These are phyloP conservation scores for Starmerella bombi DNA, from an alignment of 805 yeast species.

Conservation along the genomic window DNA sequence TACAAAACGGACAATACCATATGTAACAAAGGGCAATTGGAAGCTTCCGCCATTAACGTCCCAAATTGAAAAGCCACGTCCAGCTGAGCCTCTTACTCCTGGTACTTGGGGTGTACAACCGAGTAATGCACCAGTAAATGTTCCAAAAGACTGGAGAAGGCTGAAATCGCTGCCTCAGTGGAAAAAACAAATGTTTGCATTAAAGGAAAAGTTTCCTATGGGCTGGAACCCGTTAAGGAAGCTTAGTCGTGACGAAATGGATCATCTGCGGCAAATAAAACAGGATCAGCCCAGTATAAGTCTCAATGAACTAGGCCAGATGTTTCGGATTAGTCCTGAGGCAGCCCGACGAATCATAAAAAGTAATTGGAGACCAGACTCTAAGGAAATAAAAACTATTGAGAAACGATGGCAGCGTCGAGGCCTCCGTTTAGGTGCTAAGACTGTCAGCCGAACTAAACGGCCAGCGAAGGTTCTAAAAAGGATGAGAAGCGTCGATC, in stretches of 20 bases:
- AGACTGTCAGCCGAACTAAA: background rate
- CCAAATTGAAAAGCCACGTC: conserved; percentile 14
- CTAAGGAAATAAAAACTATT: conserved; percentile 36
- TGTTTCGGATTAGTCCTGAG: conserved; percentile 65
- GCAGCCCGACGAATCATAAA: conserved; percentile 66
- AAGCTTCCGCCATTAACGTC: too few species aligned
- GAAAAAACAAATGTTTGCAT: conserved; percentile 53
- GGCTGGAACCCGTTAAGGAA: conserved; percentile 57
- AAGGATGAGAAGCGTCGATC: conserved; percentile 7
- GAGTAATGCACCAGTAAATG: conserved; percentile 18
- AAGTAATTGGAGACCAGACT: conserved; percentile 61
- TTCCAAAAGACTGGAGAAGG: conserved; percentile 38
- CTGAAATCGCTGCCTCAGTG: conserved; percentile 43
- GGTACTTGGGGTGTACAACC: background rate
- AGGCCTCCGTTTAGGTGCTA: conserved; percentile 29
- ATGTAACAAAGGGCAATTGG: conserved; percentile 25
- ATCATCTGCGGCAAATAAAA: conserved; percentile 45
- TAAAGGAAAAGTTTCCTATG: conserved; percentile 46
- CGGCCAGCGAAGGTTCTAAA: background rate
- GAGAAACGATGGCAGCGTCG: conserved; percentile 43
- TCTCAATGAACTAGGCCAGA: conserved; percentile 45
- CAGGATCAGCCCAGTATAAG: conserved; percentile 44
- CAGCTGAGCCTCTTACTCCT: background rate
- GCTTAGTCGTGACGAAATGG: conserved; percentile 57
- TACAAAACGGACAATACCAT: conserved; percentile 19